phyloP scores from a whole-genome alignment of 2,329 filamentous ascomycete genomes.

The Aspergillus pseudoterreus region DNA sequence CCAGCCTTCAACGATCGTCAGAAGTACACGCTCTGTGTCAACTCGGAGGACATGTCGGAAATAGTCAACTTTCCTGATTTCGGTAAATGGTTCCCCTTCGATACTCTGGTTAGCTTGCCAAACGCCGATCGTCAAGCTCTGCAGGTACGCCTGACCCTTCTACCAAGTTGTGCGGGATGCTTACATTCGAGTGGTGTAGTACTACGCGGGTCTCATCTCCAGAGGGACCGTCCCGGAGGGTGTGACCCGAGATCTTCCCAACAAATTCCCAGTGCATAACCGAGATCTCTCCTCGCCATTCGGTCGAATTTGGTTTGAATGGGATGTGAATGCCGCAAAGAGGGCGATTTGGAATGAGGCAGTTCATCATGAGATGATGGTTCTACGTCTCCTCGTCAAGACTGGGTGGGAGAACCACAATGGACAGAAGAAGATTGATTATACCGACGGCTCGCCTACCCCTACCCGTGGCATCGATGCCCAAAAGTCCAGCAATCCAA shows the following conservation, averaged over 20 bases:
- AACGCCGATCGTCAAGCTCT: constrained; percentile 18
- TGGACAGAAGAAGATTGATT: constrained; percentile 2
- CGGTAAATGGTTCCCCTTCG: constrained; percentile 39
- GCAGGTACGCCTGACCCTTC: constrained; percentile 21
- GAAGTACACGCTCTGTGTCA: constrained; percentile 33
- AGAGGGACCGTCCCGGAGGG: constrained; percentile 11
- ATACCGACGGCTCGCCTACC: not conserved
- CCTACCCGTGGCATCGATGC: constrained; percentile 1
- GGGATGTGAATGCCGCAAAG: constrained; percentile 16
- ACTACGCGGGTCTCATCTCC: constrained; percentile 23
- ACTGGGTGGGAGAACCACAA: constrained; percentile 16
- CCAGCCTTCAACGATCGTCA: constrained; percentile 44
- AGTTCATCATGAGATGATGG: constrained; percentile 18
- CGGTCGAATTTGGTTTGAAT: constrained; percentile 28
- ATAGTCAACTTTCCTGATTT: constrained; percentile 21
- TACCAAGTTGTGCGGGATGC: not conserved
- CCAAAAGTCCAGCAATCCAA: not conserved
- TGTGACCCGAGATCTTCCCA: constrained; percentile 11
- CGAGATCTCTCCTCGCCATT: constrained; percentile 21
- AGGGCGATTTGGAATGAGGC: constrained; percentile 19
- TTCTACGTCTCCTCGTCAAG: constrained; percentile 19
- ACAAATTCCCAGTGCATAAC: constrained; percentile 17
- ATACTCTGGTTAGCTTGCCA: constrained; percentile 28
- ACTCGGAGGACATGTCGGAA: constrained; percentile 21
- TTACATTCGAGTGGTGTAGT: constrained; percentile 12